Evolutionary conservation across 1,284 basidiomycete genomes (phyloP).

Genomic region (Malassezia nana): DNA sequence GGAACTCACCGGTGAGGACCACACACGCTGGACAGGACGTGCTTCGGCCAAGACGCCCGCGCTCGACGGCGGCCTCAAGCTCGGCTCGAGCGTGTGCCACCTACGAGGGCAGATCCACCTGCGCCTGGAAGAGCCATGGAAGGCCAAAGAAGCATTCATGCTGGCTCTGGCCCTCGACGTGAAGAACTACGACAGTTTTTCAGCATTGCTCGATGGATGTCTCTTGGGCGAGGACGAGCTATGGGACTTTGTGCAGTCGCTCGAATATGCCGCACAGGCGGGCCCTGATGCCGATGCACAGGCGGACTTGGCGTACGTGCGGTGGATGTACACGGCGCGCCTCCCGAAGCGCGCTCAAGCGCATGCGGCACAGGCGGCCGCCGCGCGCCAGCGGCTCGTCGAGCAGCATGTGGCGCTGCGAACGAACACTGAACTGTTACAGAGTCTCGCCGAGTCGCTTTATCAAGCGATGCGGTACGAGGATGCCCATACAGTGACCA

Average conservation of each 20-base stretch:
- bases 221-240: constrained; percentile 50
- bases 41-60: constrained; percentile 28
- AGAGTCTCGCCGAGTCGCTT: constrained; percentile 79
- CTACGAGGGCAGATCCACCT: constrained; percentile 85
- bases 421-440: constrained; percentile 84
- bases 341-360: constrained; percentile 60
- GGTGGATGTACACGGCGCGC: constrained; percentile 79
- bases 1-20: constrained; percentile 71
- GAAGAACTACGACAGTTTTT: constrained; percentile 93
- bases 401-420: constrained; percentile 55
- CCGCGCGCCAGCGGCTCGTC: constrained; percentile 58
- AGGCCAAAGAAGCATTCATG: constrained; percentile 86
- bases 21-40: constrained; percentile 26
- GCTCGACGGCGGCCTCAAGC: constrained; percentile 49
- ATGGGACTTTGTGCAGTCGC: constrained; percentile 83
- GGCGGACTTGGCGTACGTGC: constrained; percentile 78
- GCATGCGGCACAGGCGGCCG: constrained; percentile 10
- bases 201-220: constrained; percentile 78
- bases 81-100: constrained; percentile 60
- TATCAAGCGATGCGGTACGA: constrained; percentile 82
- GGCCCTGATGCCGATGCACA: constrained; percentile 51
- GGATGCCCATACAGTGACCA: constrained; percentile 80
- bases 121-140: constrained; percentile 74
- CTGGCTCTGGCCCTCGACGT: constrained; percentile 88
- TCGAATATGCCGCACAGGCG: constrained; percentile 69